phyloP scores from a whole-genome alignment of 352 stramenopile species.

The Globisporangium solare region DNA sequence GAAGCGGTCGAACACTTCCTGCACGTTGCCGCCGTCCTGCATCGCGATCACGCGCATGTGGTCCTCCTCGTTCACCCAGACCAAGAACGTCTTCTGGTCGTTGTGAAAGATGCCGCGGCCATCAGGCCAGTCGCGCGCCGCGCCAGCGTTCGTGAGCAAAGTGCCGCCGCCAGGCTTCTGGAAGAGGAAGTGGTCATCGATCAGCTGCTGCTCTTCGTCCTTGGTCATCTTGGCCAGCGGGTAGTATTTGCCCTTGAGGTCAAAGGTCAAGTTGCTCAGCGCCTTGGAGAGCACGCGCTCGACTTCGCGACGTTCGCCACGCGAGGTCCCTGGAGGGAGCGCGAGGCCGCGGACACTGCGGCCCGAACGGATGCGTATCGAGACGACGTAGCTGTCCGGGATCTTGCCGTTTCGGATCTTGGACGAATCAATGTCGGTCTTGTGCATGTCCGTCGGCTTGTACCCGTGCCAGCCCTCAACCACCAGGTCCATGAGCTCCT shows the following conservation, averaged over 20 bases:
- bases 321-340: constrained; percentile 84
- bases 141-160: constrained; percentile 76
- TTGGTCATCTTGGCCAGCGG: constrained; percentile 89
- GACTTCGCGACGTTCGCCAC: constrained; percentile 75
- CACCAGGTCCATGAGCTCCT: constrained; percentile 68
- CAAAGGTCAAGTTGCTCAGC: too few relatives aligned
- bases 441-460: constrained; percentile 59
- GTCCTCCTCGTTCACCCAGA: constrained; percentile 89
- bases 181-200: constrained; percentile 91
- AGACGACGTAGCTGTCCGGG: constrained; percentile 71
- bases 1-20: too few relatives aligned
- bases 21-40: constrained; percentile 88
- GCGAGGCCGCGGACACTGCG: constrained; percentile 87
- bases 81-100: constrained; percentile 87
- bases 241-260: constrained; percentile 88
- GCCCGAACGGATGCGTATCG: constrained; percentile 80
- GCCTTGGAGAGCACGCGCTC: constrained; percentile 83
- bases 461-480: constrained; percentile 69
- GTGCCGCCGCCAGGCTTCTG: constrained; percentile 90
- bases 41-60: constrained; percentile 90
- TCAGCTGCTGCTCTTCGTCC: constrained; percentile 88
- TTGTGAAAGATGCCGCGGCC: constrained; percentile 93
- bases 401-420: constrained; percentile 53
- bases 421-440: constrained; percentile 74
- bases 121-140: constrained; percentile 91